A percentile compares a stretch with the other conserved stretches of the same genome.
phyloP scores from a whole-genome alignment of 2,329 filamentous ascomycete species.

The Phialocephala subalpina region DNA sequence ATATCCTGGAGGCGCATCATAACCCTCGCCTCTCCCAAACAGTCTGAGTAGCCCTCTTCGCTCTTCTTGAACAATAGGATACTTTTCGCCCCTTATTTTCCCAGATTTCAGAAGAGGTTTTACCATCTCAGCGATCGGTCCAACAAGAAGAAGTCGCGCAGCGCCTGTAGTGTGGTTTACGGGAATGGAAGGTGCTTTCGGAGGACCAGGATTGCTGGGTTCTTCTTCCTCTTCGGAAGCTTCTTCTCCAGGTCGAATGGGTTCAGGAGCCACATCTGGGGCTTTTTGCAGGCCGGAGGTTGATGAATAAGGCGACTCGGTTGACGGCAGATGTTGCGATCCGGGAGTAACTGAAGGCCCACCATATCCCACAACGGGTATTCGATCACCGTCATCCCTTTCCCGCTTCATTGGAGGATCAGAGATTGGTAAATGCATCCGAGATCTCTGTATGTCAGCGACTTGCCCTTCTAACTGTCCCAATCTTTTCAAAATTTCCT shows the following conservation, averaged over 20 bases:
- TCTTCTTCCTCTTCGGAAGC: slow-evolving; percentile 59
- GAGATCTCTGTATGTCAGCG: slow-evolving; percentile 22
- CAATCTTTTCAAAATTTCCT: slow-evolving; percentile 18
- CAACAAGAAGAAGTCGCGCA: slow-evolving; percentile 79
- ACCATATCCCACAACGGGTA: not conserved
- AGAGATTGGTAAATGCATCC: not conserved
- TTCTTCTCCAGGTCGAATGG: slow-evolving; percentile 50
- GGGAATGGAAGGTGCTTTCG: slow-evolving; percentile 75
- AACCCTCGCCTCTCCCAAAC: slow-evolving; percentile 81
- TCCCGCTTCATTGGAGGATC: not conserved
- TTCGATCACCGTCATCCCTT: not conserved
- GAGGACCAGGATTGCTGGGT: slow-evolving; percentile 51
- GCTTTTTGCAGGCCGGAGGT: slow-evolving; percentile 23
- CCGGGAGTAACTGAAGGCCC: slow-evolving; percentile 17
- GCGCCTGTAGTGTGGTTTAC: slow-evolving; percentile 91
- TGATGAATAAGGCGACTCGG: slow-evolving; percentile 34
- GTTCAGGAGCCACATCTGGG: slow-evolving; percentile 32
- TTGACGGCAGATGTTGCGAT: slow-evolving; percentile 23
- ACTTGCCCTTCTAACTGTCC: slow-evolving; percentile 24
- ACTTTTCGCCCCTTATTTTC: slow-evolving; percentile 67
- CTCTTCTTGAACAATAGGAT: slow-evolving; percentile 80
- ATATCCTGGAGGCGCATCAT: slow-evolving; percentile 60
- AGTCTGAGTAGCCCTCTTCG: slow-evolving; percentile 76
- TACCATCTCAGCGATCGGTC: slow-evolving; percentile 68
- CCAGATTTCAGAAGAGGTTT: slow-evolving; percentile 55